Evolutionary conservation across 1,139 yeast species (phyloP), one percentile per base, ranked within the genome.

Genomic region (Yamadazyma siamensis): DNA sequence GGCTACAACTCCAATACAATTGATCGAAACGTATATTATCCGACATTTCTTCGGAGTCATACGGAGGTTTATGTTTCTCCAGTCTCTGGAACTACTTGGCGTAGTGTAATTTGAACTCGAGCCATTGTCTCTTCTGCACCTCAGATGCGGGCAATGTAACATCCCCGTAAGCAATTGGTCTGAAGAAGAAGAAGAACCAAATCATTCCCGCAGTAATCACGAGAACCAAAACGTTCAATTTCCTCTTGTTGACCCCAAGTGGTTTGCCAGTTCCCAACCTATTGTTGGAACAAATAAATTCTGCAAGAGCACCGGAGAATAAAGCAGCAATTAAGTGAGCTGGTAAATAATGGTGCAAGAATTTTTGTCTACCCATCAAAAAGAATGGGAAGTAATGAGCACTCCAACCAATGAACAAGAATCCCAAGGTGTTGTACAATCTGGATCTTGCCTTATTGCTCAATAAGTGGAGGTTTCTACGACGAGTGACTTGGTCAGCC

Each of bases 261-360:
- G 56, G 50, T 13, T 23, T 25, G n/a, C 31, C 32, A 14, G 33
- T 15, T 13, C 28, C 32, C 6, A 19, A 12, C 31, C 52, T 39
- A 47, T 76, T 77, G 45, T 79, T 81, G 15, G 94, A 80, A 49
- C 83, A 72, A 26, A 87, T 56, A 47, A 87, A 78, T 55, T 94
- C 98, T 39, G 84, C 70, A 39, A 88, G 63, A 0, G 84, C 89
- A 15, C 94, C 97, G 10, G 91, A 63, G 39, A 89, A 76, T 46
- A 88, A 59, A 0, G 95, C 89, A 6, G 95, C 95, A 41, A 87
- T 73, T 52, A 91, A 66, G 56, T 94, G 98, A 0, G 98, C 98
- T 22, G 99, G 98, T 47, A 91, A 65, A 56, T 91, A 91, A 59
- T 91, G 98, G 56, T 91, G 98, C 56, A 88, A 71, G 64, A 89